Evolutionary conservation across 1,139 yeast species (phyloP).

Genomic region (Arxiozyma telluris): DNA sequence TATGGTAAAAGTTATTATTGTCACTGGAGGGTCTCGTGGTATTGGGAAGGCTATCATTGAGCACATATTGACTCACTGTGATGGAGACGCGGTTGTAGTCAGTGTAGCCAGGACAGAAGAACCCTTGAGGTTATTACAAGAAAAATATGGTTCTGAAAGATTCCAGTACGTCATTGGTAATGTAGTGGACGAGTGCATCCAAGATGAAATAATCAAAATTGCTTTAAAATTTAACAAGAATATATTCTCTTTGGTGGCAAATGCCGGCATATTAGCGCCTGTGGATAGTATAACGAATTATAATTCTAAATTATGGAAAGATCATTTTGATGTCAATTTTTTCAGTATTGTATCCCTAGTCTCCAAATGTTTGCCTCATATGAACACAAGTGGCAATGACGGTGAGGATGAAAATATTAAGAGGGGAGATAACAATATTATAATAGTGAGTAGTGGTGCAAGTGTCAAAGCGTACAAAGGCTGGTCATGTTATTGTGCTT

Average conservation of each 20-base stretch:
- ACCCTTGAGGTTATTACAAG: constrained; percentile 38
- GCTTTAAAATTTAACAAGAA: constrained; percentile 47
- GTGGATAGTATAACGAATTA: constrained; percentile 41
- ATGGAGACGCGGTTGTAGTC: constrained; percentile 49
- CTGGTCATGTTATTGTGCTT: constrained; percentile 86
- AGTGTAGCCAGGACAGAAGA: constrained; percentile 64
- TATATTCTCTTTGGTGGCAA: constrained; percentile 53
- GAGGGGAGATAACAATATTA: constrained; percentile 35
- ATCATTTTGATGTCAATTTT: constrained; percentile 64
- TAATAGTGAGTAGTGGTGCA: constrained; percentile 86
- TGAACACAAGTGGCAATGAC: constrained; percentile 34
- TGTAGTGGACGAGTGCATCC: constrained; percentile 41
- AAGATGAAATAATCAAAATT: constrained; percentile 37
- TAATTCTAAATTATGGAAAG: constrained; percentile 49
- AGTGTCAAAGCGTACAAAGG: constrained; percentile 35
- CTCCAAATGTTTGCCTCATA: constrained; percentile 47
- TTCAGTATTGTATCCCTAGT: constrained; percentile 66
- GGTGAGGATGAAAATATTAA: too few relatives aligned
- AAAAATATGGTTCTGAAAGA: constrained; percentile 44
- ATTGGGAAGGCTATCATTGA: constrained; percentile 69
- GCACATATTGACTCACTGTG: constrained; percentile 35
- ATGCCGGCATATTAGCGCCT: constrained; percentile 58
- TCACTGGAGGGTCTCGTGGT: constrained; percentile 74
- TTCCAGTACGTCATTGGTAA: constrained; percentile 55
- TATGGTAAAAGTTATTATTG: constrained; percentile 35